Conservation (phyloP, 2,329 filamentous ascomycete genomes). For the Colletotrichum abscissum region DNA sequence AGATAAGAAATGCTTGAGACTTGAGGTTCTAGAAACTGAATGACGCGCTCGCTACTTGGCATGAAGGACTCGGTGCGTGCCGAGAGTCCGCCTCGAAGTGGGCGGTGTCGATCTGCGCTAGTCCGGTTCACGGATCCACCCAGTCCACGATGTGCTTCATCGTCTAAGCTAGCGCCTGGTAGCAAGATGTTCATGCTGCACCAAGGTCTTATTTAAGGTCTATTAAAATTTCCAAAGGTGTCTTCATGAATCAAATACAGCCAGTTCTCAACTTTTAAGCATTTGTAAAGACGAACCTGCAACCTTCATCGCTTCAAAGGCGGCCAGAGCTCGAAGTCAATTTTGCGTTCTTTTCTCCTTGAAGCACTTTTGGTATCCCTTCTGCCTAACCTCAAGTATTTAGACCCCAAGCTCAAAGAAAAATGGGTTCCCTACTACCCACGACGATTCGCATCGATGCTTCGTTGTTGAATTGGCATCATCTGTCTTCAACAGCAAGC, state of each 20-base stretch:
- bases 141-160: not conserved
- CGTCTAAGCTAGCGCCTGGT: not conserved
- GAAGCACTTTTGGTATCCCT: no score
- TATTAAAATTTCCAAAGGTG: no score
- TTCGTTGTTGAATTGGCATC: not conserved
- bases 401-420: no score
- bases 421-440: not conserved
- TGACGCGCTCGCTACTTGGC: not conserved
- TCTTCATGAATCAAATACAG: no score
- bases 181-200: not conserved
- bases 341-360: no score
- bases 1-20: no score
- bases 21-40: no score
- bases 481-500: not conserved
- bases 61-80: slow-evolving; percentile 8
- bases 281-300: not conserved
- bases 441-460: not conserved
- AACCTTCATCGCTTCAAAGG: not conserved
- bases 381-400: no score
- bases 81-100: slow-evolving; percentile 7
- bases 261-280: no score
- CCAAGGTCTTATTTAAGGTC: not conserved
- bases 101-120: not conserved
- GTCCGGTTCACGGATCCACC: not conserved
- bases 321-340: no score